Evolutionary conservation across 2,329 filamentous ascomycete genomes (phyloP).

Genomic region (Penicillium digitatum): DNA sequence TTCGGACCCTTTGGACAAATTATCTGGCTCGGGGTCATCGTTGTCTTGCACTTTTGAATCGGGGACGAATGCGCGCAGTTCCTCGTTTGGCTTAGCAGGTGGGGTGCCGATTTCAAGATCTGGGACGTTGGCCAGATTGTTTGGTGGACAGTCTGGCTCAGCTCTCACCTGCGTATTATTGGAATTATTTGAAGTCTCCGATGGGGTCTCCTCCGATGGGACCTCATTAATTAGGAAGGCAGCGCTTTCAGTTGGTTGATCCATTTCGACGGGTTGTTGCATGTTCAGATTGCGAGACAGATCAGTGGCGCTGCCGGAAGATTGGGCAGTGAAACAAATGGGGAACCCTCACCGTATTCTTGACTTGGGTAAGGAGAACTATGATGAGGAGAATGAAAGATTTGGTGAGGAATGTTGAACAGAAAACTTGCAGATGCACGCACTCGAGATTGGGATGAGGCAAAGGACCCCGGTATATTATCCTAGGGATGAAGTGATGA

Average conservation of each 20-base stretch:
- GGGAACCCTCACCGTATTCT: no score
- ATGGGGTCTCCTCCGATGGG: not conserved
- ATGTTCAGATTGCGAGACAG: not conserved
- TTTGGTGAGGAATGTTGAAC: not conserved
- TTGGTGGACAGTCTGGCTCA: not conserved
- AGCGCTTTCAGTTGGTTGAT: no score
- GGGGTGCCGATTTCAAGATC: not conserved
- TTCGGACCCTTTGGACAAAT: not conserved
- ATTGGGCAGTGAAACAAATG: not conserved
- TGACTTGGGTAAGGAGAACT: not conserved
- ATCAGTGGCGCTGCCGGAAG: not conserved
- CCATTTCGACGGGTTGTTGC: not conserved
- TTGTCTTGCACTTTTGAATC: not conserved
- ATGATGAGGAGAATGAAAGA: not conserved
- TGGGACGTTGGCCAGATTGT: not conserved
- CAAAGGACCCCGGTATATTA: not conserved
- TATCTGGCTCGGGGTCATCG: no score
- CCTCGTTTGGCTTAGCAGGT: not conserved
- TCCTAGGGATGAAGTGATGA: not conserved
- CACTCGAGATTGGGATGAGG: not conserved
- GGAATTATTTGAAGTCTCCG: not conserved
- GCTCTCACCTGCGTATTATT: not conserved
- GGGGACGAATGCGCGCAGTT: no score
- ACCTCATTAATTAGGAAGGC: not conserved
- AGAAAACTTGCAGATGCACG: not conserved